Base-by-base conservation (phyloP, 768 basidiomycete genomes). In the Boletellus emodensis region DNA sequence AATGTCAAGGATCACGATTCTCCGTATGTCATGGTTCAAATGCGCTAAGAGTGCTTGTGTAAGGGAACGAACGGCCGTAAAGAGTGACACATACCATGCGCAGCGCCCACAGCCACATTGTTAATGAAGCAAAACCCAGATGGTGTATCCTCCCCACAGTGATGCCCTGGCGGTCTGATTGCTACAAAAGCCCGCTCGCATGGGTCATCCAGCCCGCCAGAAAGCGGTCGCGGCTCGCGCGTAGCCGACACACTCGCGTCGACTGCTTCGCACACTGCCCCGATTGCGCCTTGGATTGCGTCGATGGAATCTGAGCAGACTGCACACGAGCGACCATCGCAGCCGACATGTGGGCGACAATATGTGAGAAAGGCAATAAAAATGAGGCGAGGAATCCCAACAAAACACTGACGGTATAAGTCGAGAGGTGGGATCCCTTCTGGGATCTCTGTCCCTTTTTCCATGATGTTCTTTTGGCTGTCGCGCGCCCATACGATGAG, bases 61-160 rank as follows among this genome's bases (percentile, higher is more conserved):
- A 15, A 47, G 36, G 37, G 22, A 22, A 38, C 22, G n/a, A 34
- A 35, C 26, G 9, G 34, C 13, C 42, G 36, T 18, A 12, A 14
- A 35, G 20, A n/a, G 20, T 18, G 38, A 12, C 4, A 51, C 75
- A 36, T 58, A 93, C 93, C 94, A 63, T 97, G 91, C 13, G 92
- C 91, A 30, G 93, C 93, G 0, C 78, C 94, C 3, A 97, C 78
- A 0, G 86, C 85, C 0, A 96, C 88, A 61, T 98, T 99, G 57
- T 97, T 97, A 28, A 96, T 79, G 58, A 94, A 96, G 67, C 95
- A 97, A 65, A 97, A 98, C 0, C 95, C 95, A 10, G 83, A 85
- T 0, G 95, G 95, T 0, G 81, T 81, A 52, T 93, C 82, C 67
- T 94, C 92, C 2, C 90, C 90, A 61, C 94, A 95, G 59, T 97